Base-by-base conservation (phyloP, 345 rosid genomes). In the Heritiera fomes region DNA sequence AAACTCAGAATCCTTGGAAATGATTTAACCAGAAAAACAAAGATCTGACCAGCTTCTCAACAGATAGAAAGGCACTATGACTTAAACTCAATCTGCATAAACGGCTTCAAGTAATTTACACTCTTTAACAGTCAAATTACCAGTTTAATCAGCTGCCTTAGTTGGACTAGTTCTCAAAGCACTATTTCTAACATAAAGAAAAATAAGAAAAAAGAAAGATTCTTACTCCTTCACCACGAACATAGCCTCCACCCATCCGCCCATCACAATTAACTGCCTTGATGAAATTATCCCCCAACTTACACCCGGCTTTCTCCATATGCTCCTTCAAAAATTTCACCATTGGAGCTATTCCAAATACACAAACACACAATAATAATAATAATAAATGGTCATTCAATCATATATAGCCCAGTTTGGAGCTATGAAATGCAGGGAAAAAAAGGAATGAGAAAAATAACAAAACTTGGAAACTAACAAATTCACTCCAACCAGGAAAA, bases 281-380 rank as follows among this genome's bases (percentile, higher is more conserved):
- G 61, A 92, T 56, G 87, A 96, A 94, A 56, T 88, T 96, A 72
- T 91, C 93, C 64, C 87, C 91, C 41, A 94, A 61, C 53, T 83
- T 85, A 81, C 98, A 96, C 66, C 98, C 99, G 6, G 95, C 77
- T 80, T 92, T 96, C 90, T 90, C 95, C 89, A 96, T 52, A 70
- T 91, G 89, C 88, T 92, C 97, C 90, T 78, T 91, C 87, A 96
- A 81, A 85, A 92, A 90, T 81, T 89, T 91, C 84, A 91, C 98
- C 82, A 78, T 89, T 64, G 99, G 98, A 85, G 86, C 97, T 96
- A 84, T 75, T 5, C 20, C 49, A 73, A 60, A 58, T 41, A 5
- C 9, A 62, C 2, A 14, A 62, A 49, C 8, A 61, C 52, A 20
- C 3, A 34, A 34, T 0, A 28, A 9, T 56, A 55, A 43, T 50